Base-by-base conservation (phyloP, 352 stramenopile species). In the Thalassiosira hispida region DNA sequence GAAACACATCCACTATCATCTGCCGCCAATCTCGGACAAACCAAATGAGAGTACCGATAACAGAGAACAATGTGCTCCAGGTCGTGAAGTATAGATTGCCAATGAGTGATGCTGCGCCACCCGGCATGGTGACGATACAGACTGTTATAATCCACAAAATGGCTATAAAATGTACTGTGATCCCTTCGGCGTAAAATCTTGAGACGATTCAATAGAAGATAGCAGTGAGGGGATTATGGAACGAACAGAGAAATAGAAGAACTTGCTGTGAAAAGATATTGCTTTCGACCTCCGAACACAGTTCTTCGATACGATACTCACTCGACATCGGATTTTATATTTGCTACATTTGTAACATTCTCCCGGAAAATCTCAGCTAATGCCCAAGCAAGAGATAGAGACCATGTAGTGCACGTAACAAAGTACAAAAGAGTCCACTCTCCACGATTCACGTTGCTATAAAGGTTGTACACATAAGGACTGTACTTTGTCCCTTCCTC, bases 31-130 rank as follows among this genome's bases (percentile, higher is more conserved):
- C 82, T 64, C 84, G 73, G 44, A 89, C 49, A 59, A 84, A 92
- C 81, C 72, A 85, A 31, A 76, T 25, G 8, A 82, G 78, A 25
- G 75, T 86, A 67, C 87, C 77, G 16, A 90, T 68, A n/a, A 90
- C 72, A 46, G 84, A 79, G 38, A 89, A 67, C 25, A 67, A 79
- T 1, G 78, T 81, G 0, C 49, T 40, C 87, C 87, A 92, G 33
- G 84, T 88, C 18, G 76, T 87, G 78, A 92, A 92, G 33, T 91
- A 92, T 9, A 77, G 31, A 70, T 90, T 91, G 7, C 80, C 87
- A 29, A 90, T 51, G 27, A 84, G 55, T 59, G 51, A 73, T 14
- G 84, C 83, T 51, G 75, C 51, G 0, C 82, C 84, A 35, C 80
- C 87, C 11, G 84, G 82, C 16, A 85, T 87, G 8, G 84, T 92